Evolutionary conservation across 2,329 filamentous ascomycete genomes (phyloP).

Genomic region (Ramularia collo-cygni): DNA sequence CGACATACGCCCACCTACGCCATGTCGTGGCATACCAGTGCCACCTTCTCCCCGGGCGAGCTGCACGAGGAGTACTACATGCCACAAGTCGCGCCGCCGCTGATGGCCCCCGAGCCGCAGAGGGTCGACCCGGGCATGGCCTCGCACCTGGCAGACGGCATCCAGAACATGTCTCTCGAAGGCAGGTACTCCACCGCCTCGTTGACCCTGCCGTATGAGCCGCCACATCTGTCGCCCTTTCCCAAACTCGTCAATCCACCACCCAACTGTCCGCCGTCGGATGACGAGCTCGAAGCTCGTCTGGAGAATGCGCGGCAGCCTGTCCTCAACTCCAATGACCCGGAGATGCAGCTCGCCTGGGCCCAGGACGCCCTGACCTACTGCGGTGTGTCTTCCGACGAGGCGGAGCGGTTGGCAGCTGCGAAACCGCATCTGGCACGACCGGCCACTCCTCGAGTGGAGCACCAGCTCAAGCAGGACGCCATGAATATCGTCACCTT

Average conservation of each 20-base stretch:
- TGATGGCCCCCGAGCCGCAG: constrained; percentile 64
- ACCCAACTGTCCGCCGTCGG: constrained; percentile 83
- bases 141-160: constrained; percentile 90
- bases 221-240: constrained; percentile 84
- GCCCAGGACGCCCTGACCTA: constrained; percentile 86
- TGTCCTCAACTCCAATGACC: constrained; percentile 88
- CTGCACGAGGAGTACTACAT: constrained; percentile 64
- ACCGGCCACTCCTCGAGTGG: constrained; percentile 72
- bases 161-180: constrained; percentile 71
- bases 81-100: constrained; percentile 48
- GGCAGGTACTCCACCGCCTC: constrained; percentile 12
- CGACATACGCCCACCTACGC: constrained; percentile 5
- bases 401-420: constrained; percentile 61
- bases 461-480: constrained; percentile 81
- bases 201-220: constrained; percentile 35
- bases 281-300: constrained; percentile 88
- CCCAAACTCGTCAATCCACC: constrained; percentile 72
- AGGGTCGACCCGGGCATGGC: constrained; percentile 67
- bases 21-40: constrained; percentile 35
- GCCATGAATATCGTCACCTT: constrained; percentile 89
- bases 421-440: constrained; percentile 40
- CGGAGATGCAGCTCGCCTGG: constrained; percentile 95
- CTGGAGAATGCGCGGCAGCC: constrained; percentile 75
- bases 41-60: constrained; percentile 62
- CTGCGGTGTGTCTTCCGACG: constrained; percentile 75